Percentiles rank a stretch among this genome's conserved stretches.
These are phyloP conservation scores for Dysphania ambrosioides DNA, from an alignment of 148 eudicot species.

Conservation along the genomic window DNA sequence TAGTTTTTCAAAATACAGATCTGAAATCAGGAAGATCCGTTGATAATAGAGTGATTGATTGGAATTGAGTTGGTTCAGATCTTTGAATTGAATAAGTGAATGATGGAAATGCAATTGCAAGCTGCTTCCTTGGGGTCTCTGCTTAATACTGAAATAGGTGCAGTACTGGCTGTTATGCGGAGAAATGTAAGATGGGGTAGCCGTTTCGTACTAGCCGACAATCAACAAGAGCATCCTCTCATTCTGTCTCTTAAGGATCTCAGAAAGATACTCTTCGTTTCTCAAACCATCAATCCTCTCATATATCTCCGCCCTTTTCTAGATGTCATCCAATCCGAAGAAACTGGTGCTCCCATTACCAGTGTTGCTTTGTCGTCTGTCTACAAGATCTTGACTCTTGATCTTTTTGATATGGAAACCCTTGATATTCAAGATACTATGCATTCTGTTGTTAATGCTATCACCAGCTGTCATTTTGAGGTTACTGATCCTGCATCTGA, in stretches of 20 bases:
- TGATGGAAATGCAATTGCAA: slow-evolving; percentile 21
- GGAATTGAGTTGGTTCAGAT: too few relatives aligned
- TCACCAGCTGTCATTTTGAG: slow-evolving; percentile 90
- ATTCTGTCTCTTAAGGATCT: slow-evolving; percentile 63
- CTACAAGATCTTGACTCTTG: slow-evolving; percentile 77
- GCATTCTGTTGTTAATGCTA: slow-evolving; percentile 81
- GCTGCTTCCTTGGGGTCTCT: slow-evolving; percentile 57
- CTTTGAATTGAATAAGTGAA: too few relatives aligned
- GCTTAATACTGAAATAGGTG: slow-evolving; percentile 79
- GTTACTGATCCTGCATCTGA: slow-evolving; percentile 96
- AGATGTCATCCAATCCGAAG: slow-evolving; percentile 85
- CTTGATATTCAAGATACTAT: slow-evolving; percentile 67
- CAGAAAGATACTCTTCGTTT: slow-evolving; percentile 62
- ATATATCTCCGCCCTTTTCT: slow-evolving; percentile 82
- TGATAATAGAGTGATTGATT: too few relatives aligned
- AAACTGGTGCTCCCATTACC: slow-evolving; percentile 92
- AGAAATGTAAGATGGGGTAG: slow-evolving; percentile 95
- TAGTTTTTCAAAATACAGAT: too few relatives aligned
- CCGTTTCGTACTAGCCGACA: slow-evolving; percentile 67
- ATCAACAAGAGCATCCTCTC: slow-evolving; percentile 77
- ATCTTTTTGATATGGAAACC: slow-evolving; percentile 54
- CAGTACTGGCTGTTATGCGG: slow-evolving; percentile 88
- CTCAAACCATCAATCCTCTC: slow-evolving; percentile 53
- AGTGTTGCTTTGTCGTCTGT: slow-evolving; percentile 92
- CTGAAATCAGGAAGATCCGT: too few relatives aligned